Evolutionary conservation across 306 rosid genomes (phyloP), one percentile per base, ranked within the genome.

Genomic region (Prunus mume): DNA sequence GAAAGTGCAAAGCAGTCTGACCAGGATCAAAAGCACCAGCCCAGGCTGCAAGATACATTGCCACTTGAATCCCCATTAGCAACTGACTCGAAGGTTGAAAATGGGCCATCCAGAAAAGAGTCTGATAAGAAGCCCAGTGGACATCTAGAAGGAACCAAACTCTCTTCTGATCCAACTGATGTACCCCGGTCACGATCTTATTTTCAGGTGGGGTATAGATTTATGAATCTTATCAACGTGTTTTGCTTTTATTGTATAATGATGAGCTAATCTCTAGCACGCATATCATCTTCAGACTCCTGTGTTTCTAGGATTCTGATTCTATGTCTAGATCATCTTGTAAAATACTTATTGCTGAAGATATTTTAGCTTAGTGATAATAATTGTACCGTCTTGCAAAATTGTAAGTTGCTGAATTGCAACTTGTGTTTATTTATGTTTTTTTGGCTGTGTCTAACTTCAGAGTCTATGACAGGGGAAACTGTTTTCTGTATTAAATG

Each of bases 151-250:
- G 82, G 80, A 22, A 54, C 84, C 57, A 91, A 86, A 60, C 83
- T 71, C 76, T 83, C 88, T 3, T 75, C 91, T 55, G 77, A 78
- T 80, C 72, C 84, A 65, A 65, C 80, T 57, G 90, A 85, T 78
- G 81, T 52, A 6, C 78, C 92, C 11, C 86, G 88, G 78, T 64
- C 97, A 50, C 91, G 89, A 72, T 83, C 92, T 78, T 66, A 61
- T 80, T 74, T 78, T 72, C 90, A 95, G 99, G 98, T 95, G 70
- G 55, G 76, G 66, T 71, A 46, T 30, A 19, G 34, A 50, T 34
- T 76, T 69, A 24, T 63, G 68, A 38, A 62, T 61, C 38, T 30
- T 10, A 58, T 71, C 43, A 70, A 68, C 65, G 80, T 73, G 20
- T 51, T 78, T 8, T 25, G 47, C 55, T 17, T 64, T 60, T 22